Evolutionary conservation across 2,329 filamentous ascomycete genomes (phyloP), one percentile per base, ranked within the genome.

Genomic region (Scedosporium boydii): DNA sequence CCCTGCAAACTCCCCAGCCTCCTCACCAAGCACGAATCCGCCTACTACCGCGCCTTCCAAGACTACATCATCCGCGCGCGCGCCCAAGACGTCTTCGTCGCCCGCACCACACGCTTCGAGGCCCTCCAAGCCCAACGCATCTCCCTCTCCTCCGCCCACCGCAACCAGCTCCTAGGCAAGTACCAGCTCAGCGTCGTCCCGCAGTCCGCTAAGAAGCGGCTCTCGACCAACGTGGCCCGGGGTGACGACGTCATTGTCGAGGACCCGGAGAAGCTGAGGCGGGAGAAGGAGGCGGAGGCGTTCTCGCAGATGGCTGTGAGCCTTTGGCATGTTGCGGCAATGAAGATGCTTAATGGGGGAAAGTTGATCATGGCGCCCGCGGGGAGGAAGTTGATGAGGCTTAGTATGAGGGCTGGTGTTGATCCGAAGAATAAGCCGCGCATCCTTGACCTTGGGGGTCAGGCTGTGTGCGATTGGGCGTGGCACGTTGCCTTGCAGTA

Each of bases 401-500:
- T 61, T 26, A 41, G 57, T 41, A 27, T 53, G 34, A 51, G 10
- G 16, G 9, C 44, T 26, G n/a, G n/a, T 23, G 38, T 23, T 4
- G 23, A 26, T 18, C 71, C 75, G 60, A 77, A 78, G 64, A 77
- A 83, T 63, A 82, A 86, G 26, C 77, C 86, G 3, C 81, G 89
- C 41, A 88, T 97, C 63, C 83, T 98, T 27, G 93, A 98, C 71
- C 86, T 97, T 41, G 92, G 90, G 58, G 93, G 93, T 55, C 87
- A 93, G 71, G 82, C 88, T 0, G 86, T 89, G 14, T 93, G 91
- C 71, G 92, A 96, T 74, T 99, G 95, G 95, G 93, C 90, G 23
- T 99, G 95, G 95, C 87, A 95, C 71, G 89, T 91, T 63, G 92
- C 95, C 0, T 81, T 90, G 58, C 88, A 93, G 72, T 95, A 93